Base-by-base conservation (phyloP, 306 rosid genomes). In the Trifolium repens region DNA sequence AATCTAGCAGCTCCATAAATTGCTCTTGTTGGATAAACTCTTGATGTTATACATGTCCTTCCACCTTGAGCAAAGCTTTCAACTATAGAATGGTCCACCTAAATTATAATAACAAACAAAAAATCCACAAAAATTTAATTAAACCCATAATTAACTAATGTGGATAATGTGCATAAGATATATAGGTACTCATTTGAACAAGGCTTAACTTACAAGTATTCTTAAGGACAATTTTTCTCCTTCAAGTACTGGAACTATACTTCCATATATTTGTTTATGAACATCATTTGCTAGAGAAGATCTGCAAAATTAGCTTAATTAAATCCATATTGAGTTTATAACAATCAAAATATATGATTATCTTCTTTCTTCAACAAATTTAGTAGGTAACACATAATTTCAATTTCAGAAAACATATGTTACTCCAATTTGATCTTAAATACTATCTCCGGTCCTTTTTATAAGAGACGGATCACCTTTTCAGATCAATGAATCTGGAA, bases 31-130 rank as follows among this genome's bases (percentile, higher is more conserved):
- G 98, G 98, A 83, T 94, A 94, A 44, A 91, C 94, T 19, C 98
- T 16, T 0, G 94, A 84, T 57, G 98, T 75, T 53, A 91, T 86
- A 66, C 89, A 80, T 1, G 89, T 87, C 79, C 98, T 87, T 81
- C 98, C 98, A 47, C 96, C 97, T 89, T 90, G 98, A 42, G 82
- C 96, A 83, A 88, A 94, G 85, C 94, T 91, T 85, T 94, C 98
- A 27, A 94, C 85, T 9, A 88, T 81, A 9, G 98, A 94, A 80
- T 91, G 98, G 73, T 94, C 98, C 82, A 91, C 93, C 98, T 93
- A 78, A n/a, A 47, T 81, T 7, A 44, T 27, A 30, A 34, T 69
- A 63, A 64, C 11, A 27, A 53, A 9, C 9, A 66, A 1, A 52
- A 7, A 49, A 47, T 35, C 27, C 35, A 44, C 46, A 0, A 12